These are phyloP conservation scores for Alternaria burnsii DNA, from an alignment of 2,329 filamentous ascomycete genomes.

Conservation along the genomic window DNA sequence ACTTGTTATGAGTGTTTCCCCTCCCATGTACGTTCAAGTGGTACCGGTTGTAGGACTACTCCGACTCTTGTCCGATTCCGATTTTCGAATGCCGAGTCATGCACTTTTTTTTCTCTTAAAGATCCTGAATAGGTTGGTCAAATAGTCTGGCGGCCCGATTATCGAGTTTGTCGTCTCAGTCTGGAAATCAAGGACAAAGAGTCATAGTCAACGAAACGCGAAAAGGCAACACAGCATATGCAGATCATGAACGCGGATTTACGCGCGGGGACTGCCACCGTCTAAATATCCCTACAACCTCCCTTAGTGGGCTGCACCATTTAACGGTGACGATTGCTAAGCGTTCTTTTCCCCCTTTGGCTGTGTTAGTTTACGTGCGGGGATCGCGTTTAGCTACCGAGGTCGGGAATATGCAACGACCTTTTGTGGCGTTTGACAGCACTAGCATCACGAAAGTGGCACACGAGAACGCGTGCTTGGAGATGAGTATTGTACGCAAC, in stretches of 20 bases:
- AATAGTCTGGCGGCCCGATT: neutral
- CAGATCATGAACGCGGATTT: neutral
- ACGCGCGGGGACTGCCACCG: constrained; percentile 4
- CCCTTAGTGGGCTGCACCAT: constrained; percentile 17
- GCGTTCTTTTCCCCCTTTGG: constrained; percentile 21
- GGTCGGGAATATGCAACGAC: constrained; percentile 27
- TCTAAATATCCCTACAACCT: constrained; percentile 4
- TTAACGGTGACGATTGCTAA: constrained; percentile 34
- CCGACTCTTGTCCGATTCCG: constrained; percentile 3
- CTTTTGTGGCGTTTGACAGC: neutral
- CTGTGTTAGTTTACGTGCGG: constrained; percentile 25
- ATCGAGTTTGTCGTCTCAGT: neutral
- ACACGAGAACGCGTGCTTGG: neutral
- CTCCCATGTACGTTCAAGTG: neutral
- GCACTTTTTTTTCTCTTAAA: neutral
- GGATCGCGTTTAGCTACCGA: constrained; percentile 34
- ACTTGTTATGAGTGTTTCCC: neutral
- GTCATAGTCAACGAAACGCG: neutral
- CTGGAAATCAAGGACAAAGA: neutral
- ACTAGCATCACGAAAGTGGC: constrained; percentile 2
- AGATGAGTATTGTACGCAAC: neutral
- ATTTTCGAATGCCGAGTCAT: neutral
- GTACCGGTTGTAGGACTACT: neutral
- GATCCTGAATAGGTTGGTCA: neutral
- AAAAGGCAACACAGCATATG: neutral